These are phyloP conservation scores for Aspergillus sp. DNA, from an alignment of 2,329 filamentous ascomycete species.

Conservation along the genomic window DNA sequence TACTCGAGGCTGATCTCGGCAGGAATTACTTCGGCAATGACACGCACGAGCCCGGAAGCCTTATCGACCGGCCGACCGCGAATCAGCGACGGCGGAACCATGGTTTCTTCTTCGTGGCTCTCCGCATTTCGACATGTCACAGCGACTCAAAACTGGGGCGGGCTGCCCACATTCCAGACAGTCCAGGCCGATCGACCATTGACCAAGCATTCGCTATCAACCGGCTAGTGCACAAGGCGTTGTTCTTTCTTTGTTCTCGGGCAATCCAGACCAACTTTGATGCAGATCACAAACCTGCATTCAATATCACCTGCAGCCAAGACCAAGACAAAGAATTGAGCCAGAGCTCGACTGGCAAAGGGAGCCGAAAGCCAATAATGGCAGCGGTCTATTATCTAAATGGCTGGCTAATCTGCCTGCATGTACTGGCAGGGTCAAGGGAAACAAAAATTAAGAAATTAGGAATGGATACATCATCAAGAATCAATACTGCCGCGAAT, in stretches of 20 bases:
- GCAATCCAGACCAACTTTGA: too few relatives aligned
- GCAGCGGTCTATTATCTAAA: not conserved
- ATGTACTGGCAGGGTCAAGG: not conserved
- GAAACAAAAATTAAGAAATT: not conserved
- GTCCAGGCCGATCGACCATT: not conserved
- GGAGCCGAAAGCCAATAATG: not conserved
- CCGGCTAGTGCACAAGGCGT: not conserved
- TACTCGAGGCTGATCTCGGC: not conserved
- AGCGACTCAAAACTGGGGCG: not conserved
- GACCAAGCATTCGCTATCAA: not conserved
- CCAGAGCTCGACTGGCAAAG: not conserved
- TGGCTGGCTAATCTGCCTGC: not conserved
- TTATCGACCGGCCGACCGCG: too few relatives aligned
- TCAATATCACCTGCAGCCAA: not conserved
- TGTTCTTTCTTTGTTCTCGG: not conserved
- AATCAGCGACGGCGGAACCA: not conserved
- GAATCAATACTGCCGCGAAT: not conserved
- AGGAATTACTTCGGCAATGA: too few relatives aligned
- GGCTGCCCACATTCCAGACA: not conserved
- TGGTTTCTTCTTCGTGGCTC: not conserved
- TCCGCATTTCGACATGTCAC: not conserved
- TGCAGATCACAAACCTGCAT: not conserved
- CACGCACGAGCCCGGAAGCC: too few relatives aligned
- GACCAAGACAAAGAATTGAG: not conserved
- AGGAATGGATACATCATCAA: not conserved